Evolutionary conservation across 495 filamentous ascomycete species (phyloP), one percentile per base, ranked within the genome.

Genomic region (Lophiotrema nucula): DNA sequence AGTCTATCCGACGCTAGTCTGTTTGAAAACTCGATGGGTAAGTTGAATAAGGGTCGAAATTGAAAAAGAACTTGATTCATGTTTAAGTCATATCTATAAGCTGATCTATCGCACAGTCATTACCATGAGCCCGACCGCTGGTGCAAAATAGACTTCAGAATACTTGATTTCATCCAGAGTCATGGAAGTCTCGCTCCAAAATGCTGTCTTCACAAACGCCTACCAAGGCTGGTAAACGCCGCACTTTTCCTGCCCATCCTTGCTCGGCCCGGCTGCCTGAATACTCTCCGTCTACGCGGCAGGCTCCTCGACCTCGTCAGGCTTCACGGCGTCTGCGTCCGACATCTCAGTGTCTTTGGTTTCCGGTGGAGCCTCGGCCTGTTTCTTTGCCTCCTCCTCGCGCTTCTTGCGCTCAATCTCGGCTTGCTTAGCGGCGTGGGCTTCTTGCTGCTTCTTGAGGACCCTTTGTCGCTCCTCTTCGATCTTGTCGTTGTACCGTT

Each of bases 401-500:
- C 84, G 84, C 78, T 92, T 92, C 73, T 86, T 85, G 5, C 89
- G 87, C 54, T 84, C 84, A 52, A 86, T 47, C 33, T 71, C 72
- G 6, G 72, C 74, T 24, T 67, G 66, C 69, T 74, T 74, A 33
- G 65, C 64, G 13, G 72, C 72, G 16, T 55, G 62, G 1, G 68
- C 88, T 67, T 95, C 91, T 65, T 97, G 89, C 58, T 90, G 80
- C 38, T 79, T 83, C 67, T 88, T 84, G 66, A 82, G 82, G 22
- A 87, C 67, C 8, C 85, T 88, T 68, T 90, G 83, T 37, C 91
- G 88, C 75, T 97, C 92, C 55, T 85, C 86, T 69, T 97, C 90
- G 55, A 87, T 75, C 79, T 95, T 96, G 73, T 98, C 93, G 69
- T 89, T 88, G 82, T 96, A 90, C 54, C 92, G 86, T 77, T 96